phyloP scores from a whole-genome alignment of 352 stramenopile species.

The Phytophthora sp. region DNA sequence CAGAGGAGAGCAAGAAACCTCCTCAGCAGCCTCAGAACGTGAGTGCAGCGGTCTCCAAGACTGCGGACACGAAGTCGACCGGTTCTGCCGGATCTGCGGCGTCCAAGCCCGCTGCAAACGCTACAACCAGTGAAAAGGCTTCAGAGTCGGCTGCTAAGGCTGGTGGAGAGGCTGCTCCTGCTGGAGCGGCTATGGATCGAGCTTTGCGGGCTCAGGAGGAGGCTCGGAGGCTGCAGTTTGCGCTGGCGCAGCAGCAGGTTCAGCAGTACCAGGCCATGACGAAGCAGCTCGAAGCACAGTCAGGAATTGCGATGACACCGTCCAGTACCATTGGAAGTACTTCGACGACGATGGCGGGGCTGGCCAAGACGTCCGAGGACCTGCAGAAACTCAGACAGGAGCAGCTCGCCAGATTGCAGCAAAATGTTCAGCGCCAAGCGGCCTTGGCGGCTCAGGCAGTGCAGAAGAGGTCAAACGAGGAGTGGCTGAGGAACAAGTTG shows the following conservation, averaged over 20 bases:
- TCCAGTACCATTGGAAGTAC: background rate
- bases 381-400: slow-evolving; percentile 54
- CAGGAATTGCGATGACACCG: slow-evolving; percentile 16
- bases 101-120: slow-evolving; percentile 36
- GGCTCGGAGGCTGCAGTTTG: slow-evolving; percentile 37
- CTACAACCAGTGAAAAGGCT: slow-evolving; percentile 12
- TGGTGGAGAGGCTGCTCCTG: slow-evolving; percentile 8
- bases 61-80: background rate
- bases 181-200: slow-evolving; percentile 13
- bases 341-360: background rate
- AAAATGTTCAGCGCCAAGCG: slow-evolving; percentile 44
- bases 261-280: slow-evolving; percentile 37
- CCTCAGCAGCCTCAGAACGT: background rate
- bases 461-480: slow-evolving; percentile 37
- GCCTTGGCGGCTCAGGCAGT: slow-evolving; percentile 40
- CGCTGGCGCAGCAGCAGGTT: slow-evolving; percentile 52
- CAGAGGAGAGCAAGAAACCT: background rate
- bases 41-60: background rate
- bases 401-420: slow-evolving; percentile 60
- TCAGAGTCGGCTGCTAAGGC: slow-evolving; percentile 21
- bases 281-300: slow-evolving; percentile 25
- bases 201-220: slow-evolving; percentile 26
- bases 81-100: background rate
- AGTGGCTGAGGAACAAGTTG: slow-evolving; percentile 52
- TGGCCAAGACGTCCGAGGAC: slow-evolving; percentile 44